Evolutionary conservation across 345 rosid genomes (phyloP).

Genomic region (Boechera stricta): DNA sequence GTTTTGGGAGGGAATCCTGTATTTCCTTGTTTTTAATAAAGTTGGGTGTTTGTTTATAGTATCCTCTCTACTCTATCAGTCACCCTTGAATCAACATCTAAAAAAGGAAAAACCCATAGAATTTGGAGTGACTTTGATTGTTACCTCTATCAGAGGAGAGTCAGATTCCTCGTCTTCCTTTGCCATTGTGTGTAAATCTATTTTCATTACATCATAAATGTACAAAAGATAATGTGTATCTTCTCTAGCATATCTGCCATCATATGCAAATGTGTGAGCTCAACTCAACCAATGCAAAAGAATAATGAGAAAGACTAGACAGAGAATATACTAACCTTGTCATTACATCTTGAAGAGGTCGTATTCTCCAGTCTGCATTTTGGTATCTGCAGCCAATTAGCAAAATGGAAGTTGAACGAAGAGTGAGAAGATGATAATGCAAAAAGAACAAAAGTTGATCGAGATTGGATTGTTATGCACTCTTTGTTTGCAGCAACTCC

Average conservation of each 20-base stretch:
- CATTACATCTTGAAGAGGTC: conserved; percentile 93
- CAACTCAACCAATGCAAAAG: conserved; percentile 6
- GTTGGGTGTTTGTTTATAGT: neutral
- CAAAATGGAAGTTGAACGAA: conserved; percentile 16
- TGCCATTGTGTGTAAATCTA: conserved; percentile 50
- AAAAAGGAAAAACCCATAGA: neutral
- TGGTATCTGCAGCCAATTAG: conserved; percentile 72
- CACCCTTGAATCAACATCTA: neutral
- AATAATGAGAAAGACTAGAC: conserved; percentile 2
- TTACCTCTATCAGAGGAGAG: conserved; percentile 76
- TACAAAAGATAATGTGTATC: conserved; percentile 92
- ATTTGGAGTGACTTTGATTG: neutral
- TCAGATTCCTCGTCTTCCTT: conserved; percentile 56
- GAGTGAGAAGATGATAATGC: conserved; percentile 16
- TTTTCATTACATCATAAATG: conserved; percentile 78
- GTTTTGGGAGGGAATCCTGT: neutral
- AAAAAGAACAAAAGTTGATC: conserved; percentile 27
- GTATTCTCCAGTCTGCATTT: conserved; percentile 95
- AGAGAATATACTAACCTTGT: conserved; percentile 52
- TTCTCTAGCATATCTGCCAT: conserved; percentile 91
- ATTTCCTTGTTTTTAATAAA: neutral
- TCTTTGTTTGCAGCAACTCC: conserved; percentile 88
- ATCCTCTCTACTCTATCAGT: neutral
- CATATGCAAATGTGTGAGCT: conserved; percentile 25
- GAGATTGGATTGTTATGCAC: conserved; percentile 49